Conservation (phyloP, 768 basidiomycete species). For the Solioccasus polychromus region DNA sequence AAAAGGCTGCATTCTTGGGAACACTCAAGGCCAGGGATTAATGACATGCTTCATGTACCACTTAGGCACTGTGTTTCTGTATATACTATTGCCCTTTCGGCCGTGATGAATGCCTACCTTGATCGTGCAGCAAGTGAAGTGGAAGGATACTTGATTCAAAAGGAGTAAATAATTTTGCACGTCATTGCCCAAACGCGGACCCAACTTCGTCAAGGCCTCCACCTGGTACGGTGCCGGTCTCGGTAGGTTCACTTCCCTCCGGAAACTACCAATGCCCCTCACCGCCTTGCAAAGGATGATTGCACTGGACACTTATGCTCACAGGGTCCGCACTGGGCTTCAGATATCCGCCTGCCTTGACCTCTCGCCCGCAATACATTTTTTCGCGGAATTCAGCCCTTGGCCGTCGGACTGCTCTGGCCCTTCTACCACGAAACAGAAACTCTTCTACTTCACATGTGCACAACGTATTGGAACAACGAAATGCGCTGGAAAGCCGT, state of each 20-base stretch:
- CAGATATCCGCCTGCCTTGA: conserved; percentile 39
- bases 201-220: too few species aligned
- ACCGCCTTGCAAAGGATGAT: conserved; percentile 56
- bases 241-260: conserved; percentile 35
- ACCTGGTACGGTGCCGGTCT: conserved; percentile 36
- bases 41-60: conserved; percentile 41
- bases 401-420: conserved; percentile 6
- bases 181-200: too few species aligned
- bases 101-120: conserved; percentile 39
- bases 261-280: conserved; percentile 3
- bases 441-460: conserved; percentile 1
- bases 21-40: conserved; percentile 82
- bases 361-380: conserved; percentile 31
- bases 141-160: too few species aligned
- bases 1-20: conserved; percentile 94
- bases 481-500: background rate
- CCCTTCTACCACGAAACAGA: conserved; percentile 1
- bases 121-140: too few species aligned
- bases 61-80: conserved; percentile 36
- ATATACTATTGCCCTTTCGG: conserved; percentile 36
- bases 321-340: conserved; percentile 79
- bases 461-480: conserved; percentile 1
- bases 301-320: conserved; percentile 71
- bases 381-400: conserved; percentile 13
- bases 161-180: too few species aligned